phyloP scores from a whole-genome alignment of 352 stramenopile species.

The Phytopythium oedochilum region DNA sequence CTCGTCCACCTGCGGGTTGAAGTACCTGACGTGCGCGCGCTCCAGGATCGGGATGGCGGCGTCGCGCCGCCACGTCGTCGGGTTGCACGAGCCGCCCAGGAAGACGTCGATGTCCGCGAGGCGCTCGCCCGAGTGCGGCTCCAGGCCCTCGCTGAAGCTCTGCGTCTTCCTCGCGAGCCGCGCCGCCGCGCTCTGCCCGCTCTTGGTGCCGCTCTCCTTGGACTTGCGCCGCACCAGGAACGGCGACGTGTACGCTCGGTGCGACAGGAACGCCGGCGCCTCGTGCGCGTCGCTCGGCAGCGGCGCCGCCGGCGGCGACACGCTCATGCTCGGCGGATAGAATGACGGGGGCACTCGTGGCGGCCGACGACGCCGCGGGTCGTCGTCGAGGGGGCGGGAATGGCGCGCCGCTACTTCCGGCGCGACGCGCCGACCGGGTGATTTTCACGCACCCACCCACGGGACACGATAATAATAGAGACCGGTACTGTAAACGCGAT shows the following conservation, averaged over 20 bases:
- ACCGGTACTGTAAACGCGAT: too few relatives aligned
- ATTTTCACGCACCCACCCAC: too few relatives aligned
- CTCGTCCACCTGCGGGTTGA: conserved; percentile 88
- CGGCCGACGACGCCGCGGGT: too few relatives aligned
- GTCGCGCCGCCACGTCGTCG: conserved; percentile 83
- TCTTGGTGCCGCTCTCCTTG: conserved; percentile 18
- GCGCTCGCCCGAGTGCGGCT: conserved; percentile 23
- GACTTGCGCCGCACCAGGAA: conserved; percentile 30
- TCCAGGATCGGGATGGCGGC: conserved; percentile 75
- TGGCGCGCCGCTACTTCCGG: too few relatives aligned
- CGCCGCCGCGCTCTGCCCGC: conserved; percentile 10
- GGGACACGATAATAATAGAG: too few relatives aligned
- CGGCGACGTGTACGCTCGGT: conserved; percentile 62
- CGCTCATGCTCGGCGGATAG: background rate
- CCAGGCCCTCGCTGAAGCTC: conserved; percentile 47
- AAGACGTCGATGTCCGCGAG: conserved; percentile 60
- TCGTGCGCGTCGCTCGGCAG: background rate
- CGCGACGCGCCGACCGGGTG: too few relatives aligned
- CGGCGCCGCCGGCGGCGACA: background rate
- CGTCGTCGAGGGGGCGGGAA: too few relatives aligned
- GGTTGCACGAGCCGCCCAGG: conserved; percentile 85
- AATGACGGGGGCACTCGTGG: too few relatives aligned
- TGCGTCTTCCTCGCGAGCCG: conserved; percentile 36
- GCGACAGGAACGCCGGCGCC: conserved; percentile 3
- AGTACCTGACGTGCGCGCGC: conserved; percentile 64